Evolutionary conservation across 495 filamentous ascomycete genomes (phyloP).

Genomic region (Daldinia bambusicola): DNA sequence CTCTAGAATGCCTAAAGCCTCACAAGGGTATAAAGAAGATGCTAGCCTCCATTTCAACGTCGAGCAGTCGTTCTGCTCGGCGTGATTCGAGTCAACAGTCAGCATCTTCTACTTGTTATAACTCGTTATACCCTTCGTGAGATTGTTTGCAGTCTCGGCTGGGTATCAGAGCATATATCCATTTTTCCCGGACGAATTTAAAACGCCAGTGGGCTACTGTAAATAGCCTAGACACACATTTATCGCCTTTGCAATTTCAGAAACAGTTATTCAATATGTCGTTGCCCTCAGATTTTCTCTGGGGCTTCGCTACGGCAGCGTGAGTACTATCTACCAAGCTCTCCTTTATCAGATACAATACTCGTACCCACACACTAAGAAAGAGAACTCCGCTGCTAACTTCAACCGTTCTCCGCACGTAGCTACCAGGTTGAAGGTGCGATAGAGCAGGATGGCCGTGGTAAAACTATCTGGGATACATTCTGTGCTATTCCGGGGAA

Average conservation of each 20-base stretch:
- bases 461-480: slow-evolving; percentile 80
- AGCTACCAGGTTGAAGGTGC: slow-evolving; percentile 84
- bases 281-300: slow-evolving; percentile 78
- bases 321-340: slow-evolving; percentile 51
- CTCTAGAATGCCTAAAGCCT: slow-evolving; percentile 13
- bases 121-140: slow-evolving; percentile 15
- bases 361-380: slow-evolving; percentile 2
- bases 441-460: slow-evolving; percentile 72
- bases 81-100: slow-evolving; percentile 24
- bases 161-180: slow-evolving; percentile 35
- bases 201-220: slow-evolving; percentile 30
- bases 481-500: slow-evolving; percentile 79
- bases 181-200: slow-evolving; percentile 47
- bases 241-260: slow-evolving; percentile 15
- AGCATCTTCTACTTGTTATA: slow-evolving; percentile 15
- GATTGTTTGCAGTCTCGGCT: slow-evolving; percentile 43
- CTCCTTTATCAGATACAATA: slow-evolving; percentile 9
- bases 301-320: slow-evolving; percentile 85
- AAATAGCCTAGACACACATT: slow-evolving; percentile 38
- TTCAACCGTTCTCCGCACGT: slow-evolving; percentile 22
- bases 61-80: slow-evolving; percentile 32
- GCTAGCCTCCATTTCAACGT: slow-evolving; percentile 30
- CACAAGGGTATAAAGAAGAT: slow-evolving; percentile 45
- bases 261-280: slow-evolving; percentile 52
- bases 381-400: slow-evolving; percentile 31